Percentiles rank a stretch among this genome's conserved stretches.
These are phyloP conservation scores for Talaromyces stipitatus DNA, from an alignment of 495 filamentous ascomycete species.

Conservation along the genomic window DNA sequence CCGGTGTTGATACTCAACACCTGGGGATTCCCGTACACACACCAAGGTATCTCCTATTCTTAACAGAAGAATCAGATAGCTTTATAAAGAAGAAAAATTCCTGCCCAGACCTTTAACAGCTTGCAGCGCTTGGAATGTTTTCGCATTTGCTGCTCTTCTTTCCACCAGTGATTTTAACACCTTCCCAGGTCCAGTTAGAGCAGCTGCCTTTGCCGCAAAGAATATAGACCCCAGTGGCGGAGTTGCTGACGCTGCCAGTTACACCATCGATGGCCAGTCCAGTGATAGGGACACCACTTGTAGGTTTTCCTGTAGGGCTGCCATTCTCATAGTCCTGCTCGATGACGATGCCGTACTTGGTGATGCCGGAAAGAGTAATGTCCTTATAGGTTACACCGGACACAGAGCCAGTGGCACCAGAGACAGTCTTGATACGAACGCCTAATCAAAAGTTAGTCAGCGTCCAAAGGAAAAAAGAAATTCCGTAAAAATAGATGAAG, in stretches of 20 bases:
- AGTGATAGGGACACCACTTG: constrained; percentile 54
- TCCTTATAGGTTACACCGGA: constrained; percentile 50
- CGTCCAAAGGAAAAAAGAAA: too few species aligned
- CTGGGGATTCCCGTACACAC: too few species aligned
- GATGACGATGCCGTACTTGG: constrained; percentile 57
- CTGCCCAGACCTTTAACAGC: too few species aligned
- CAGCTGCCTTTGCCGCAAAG: constrained; percentile 21
- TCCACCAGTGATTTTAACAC: background rate
- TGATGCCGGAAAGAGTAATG: constrained; percentile 50
- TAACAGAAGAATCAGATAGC: too few species aligned
- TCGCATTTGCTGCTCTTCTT: background rate
- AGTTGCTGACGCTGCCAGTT: constrained; percentile 37
- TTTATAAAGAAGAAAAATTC: too few species aligned
- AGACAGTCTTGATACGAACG: constrained; percentile 59
- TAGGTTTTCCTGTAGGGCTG: constrained; percentile 49
- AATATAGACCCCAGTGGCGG: constrained; percentile 18
- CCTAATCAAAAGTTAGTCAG: background rate
- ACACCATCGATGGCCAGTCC: constrained; percentile 44
- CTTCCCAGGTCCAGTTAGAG: constrained; percentile 10
- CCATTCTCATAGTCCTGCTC: constrained; percentile 65
- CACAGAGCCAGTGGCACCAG: constrained; percentile 48
- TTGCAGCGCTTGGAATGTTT: too few species aligned
- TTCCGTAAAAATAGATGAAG: too few species aligned
- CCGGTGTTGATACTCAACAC: too few species aligned
- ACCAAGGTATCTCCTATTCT: too few species aligned